Conservation (phyloP, 192 early-diverging fungal species). For the Umbelopsis isabellina region DNA sequence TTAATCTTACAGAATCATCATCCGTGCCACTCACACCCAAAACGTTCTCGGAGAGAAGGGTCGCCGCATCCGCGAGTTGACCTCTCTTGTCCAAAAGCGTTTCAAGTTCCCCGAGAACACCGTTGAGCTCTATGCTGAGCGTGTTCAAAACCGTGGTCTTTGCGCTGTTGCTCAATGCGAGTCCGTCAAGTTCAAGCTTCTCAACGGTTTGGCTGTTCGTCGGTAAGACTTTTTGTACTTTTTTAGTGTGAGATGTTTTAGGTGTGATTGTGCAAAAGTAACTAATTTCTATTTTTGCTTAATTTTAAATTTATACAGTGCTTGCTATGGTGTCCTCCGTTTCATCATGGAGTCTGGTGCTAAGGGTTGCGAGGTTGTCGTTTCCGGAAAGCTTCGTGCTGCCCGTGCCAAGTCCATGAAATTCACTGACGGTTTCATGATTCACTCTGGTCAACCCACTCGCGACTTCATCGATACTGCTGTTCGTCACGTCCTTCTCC, state of each 20-base stretch:
- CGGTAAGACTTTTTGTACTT: conserved; percentile 45
- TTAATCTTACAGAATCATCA: conserved; percentile 72
- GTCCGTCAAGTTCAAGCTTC: conserved; percentile 97
- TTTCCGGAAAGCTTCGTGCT: conserved; percentile 99
- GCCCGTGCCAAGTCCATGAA: conserved; percentile 99
- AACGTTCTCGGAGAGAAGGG: conserved; percentile 98
- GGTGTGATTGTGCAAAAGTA: neutral
- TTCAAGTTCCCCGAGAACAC: conserved; percentile 99
- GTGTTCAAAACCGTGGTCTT: conserved; percentile 96
- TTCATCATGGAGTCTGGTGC: conserved; percentile 99
- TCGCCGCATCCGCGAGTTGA: conserved; percentile 98
- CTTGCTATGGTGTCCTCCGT: conserved; percentile 98
- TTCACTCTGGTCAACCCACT: conserved; percentile 99
- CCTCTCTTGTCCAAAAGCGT: conserved; percentile 98
- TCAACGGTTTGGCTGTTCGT: conserved; percentile 95
- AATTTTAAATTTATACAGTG: conserved; percentile 47
- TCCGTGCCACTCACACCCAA: conserved; percentile 98
- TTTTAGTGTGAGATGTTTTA: neutral
- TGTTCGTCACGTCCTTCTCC: conserved; percentile 95
- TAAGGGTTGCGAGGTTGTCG: conserved; percentile 99
- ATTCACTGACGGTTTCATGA: conserved; percentile 99
- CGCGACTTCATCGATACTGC: conserved; percentile 94
- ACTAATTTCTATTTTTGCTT: no score
- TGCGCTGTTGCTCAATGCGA: conserved; percentile 99
- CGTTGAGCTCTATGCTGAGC: conserved; percentile 98